phyloP scores from a whole-genome alignment of 805 yeast genomes.

The Lachancea thermotolerans region DNA sequence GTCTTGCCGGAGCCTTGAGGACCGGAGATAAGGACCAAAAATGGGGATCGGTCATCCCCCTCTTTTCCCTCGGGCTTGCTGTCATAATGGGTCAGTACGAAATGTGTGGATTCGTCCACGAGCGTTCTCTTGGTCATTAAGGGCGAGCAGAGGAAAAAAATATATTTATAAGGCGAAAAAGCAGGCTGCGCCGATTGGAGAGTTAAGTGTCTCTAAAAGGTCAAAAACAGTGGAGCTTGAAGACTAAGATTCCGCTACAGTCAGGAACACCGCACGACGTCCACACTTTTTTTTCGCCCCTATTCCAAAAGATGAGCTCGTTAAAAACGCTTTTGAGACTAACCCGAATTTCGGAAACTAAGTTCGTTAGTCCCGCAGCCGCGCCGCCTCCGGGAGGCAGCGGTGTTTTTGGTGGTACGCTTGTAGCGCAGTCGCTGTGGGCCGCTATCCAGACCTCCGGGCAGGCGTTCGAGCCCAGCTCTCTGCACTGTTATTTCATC shows the following conservation, averaged over 20 bases:
- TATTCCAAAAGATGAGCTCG: neutral
- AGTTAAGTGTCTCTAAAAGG: neutral
- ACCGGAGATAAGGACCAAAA: constrained; percentile 55
- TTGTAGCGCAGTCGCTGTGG: constrained; percentile 56
- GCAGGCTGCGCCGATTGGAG: neutral
- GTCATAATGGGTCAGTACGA: constrained; percentile 1
- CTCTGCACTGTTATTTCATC: constrained; percentile 58
- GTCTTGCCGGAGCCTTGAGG: constrained; percentile 82
- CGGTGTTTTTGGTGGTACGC: constrained; percentile 67
- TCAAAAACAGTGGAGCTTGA: neutral
- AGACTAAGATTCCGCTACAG: too few species aligned
- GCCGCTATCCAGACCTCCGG: constrained; percentile 52
- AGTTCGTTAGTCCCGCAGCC: constrained; percentile 22
- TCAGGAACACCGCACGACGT: too few species aligned
- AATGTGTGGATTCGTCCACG: constrained; percentile 2
- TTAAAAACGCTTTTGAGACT: constrained; percentile 18
- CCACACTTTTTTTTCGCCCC: neutral
- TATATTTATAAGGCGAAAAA: neutral
- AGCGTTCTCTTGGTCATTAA: neutral
- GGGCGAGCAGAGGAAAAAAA: neutral
- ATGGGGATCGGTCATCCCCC: constrained; percentile 25
- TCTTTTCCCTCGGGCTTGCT: neutral
- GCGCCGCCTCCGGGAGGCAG: constrained; percentile 46
- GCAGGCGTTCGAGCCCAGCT: constrained; percentile 44
- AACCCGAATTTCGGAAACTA: constrained; percentile 13